Percentiles rank a stretch among this genome's conserved stretches.
phyloP scores from a whole-genome alignment of 2,329 filamentous ascomycete species.

The Pleurostoma richardsiae region DNA sequence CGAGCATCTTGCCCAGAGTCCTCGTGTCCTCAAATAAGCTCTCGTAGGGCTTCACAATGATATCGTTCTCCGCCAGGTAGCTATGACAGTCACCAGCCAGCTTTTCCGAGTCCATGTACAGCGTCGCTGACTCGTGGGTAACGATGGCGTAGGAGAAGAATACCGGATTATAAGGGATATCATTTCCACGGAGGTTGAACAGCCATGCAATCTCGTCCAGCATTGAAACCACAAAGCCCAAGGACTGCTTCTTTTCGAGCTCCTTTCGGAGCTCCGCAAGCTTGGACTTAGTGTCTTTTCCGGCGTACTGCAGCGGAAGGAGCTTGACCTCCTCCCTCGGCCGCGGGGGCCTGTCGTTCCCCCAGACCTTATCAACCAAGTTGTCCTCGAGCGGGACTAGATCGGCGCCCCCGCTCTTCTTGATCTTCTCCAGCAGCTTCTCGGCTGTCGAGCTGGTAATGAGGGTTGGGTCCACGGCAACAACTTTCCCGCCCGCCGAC shows the following conservation, averaged over 20 bases:
- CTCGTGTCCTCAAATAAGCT: constrained; percentile 76
- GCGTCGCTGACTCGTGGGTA: constrained; percentile 68
- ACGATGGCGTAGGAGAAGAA: constrained; percentile 96
- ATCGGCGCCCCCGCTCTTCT: constrained; percentile 75
- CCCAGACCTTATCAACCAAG: constrained; percentile 90
- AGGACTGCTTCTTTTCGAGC: constrained; percentile 80
- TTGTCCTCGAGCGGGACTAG: constrained; percentile 75
- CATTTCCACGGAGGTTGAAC: constrained; percentile 92
- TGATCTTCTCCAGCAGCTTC: constrained; percentile 80
- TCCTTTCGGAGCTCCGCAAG: constrained; percentile 85
- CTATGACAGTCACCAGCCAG: constrained; percentile 61
- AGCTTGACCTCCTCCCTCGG: constrained; percentile 73
- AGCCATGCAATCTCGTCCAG: constrained; percentile 97
- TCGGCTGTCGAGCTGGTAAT: constrained; percentile 60
- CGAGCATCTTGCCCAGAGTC: constrained; percentile 45
- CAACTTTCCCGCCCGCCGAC: constrained; percentile 77
- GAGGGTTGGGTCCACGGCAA: constrained; percentile 86
- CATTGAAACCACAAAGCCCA: constrained; percentile 87
- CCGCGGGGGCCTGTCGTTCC: constrained; percentile 61
- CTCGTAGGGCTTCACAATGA: constrained; percentile 77
- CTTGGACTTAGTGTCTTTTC: constrained; percentile 79
- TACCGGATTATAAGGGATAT: constrained; percentile 96
- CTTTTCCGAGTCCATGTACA: constrained; percentile 83
- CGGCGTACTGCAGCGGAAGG: constrained; percentile 67
- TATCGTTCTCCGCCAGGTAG: constrained; percentile 64